Evolutionary conservation across 257 asterid genomes (phyloP), one percentile per base, ranked within the genome.

Genomic region (Lithospermum erythrorhizon): DNA sequence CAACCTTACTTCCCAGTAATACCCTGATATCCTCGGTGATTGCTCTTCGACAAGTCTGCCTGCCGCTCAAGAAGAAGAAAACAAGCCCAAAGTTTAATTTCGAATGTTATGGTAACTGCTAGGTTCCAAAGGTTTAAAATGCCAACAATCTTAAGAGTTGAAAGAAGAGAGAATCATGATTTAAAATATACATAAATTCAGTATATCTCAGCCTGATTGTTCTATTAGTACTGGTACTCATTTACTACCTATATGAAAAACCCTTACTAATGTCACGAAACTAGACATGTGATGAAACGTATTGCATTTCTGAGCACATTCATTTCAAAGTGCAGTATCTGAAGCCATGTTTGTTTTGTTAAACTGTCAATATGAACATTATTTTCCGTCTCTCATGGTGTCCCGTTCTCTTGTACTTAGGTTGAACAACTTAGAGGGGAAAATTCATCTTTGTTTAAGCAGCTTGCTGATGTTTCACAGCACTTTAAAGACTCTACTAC

Each of bases 51-150:
- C n/a, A n/a, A n/a, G n/a, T n/a, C n/a, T n/a, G n/a, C n/a, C n/a
- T 67, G 91, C 18, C 89, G 97, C 49, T 90, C 96, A 0, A 85
- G 97, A 68, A 73, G 76, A 67, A 69, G 95, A 64, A 90, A 90
- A 73, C 97, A 90, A 79, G 94, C 82, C 1, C 89, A 87, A 21
- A n/a, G n/a, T n/a, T 72, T 85, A 69, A 65, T 82, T 7, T n/a
- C n/a, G n/a, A n/a, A n/a, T n/a, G n/a, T n/a, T n/a, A n/a, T n/a
- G 87, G 96, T 83, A 67, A 7, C 21, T 21, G 15, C 5, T 5
- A 1, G 4, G 17, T 45, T 29, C 62, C 37, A 1, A 16, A 10
- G 5, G 21, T 19, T 24, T 24, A 5, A n/a, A 24, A 23, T 63
- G 16, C 32, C 0, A 30, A 15, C 2, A 35, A 3, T 19, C 32